Conservation (phyloP, 2,329 filamentous ascomycete species). For the Colletotrichum neosansevieriae region DNA sequence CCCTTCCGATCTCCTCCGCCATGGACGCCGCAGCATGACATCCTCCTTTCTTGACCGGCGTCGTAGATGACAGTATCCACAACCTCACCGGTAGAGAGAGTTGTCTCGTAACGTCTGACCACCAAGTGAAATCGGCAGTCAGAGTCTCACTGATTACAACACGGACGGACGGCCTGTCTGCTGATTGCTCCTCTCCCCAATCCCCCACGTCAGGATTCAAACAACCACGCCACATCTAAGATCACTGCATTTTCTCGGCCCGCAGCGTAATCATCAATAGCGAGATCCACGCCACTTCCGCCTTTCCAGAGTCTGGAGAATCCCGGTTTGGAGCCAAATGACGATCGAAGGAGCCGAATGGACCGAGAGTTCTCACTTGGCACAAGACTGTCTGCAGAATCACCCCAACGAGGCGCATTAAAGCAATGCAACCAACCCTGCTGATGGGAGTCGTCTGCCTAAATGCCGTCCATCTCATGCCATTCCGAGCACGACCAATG, state of each 20-base stretch:
- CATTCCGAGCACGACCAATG: constrained; percentile 2
- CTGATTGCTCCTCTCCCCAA: not conserved
- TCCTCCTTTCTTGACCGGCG: not conserved
- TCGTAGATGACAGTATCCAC: constrained; percentile 6
- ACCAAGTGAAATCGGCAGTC: not conserved
- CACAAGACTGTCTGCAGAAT: not conserved
- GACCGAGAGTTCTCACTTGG: not conserved
- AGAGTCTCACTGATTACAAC: constrained; percentile 15
- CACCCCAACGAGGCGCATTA: not conserved
- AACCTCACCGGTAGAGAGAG: constrained; percentile 8
- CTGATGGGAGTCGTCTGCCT: constrained; percentile 14
- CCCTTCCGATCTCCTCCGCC: not conserved
- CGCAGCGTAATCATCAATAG: constrained; percentile 11
- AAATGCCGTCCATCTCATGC: constrained; percentile 3
- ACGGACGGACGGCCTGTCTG: not conserved
- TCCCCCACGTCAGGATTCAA: constrained; percentile 7
- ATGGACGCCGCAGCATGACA: not conserved
- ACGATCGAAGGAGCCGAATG: not conserved
- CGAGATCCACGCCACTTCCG: constrained; percentile 6
- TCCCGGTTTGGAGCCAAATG: constrained; percentile 4
- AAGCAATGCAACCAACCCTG: not conserved
- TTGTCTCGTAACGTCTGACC: constrained; percentile 20
- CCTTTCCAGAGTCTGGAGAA: not conserved
- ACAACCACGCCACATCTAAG: constrained; percentile 20
- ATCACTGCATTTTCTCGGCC: constrained; percentile 20